Evolutionary conservation across 176 grass and related monocot species (phyloP).

Genomic region (Zoysia japonica): DNA sequence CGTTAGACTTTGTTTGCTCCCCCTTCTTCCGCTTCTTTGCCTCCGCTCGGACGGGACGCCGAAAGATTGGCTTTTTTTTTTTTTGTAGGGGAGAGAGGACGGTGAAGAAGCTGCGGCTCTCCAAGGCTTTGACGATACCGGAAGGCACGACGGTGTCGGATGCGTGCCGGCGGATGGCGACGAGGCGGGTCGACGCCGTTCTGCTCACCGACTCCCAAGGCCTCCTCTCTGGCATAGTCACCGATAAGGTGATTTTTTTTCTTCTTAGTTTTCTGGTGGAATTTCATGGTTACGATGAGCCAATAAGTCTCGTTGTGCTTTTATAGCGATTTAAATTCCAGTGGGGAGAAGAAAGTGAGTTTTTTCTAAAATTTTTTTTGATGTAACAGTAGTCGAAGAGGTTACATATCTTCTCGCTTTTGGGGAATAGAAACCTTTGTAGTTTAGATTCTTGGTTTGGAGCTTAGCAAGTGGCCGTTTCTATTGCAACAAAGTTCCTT

Average conservation of each 20-base stretch:
- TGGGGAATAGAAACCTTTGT: background rate
- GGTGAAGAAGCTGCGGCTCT: slow-evolving; percentile 92
- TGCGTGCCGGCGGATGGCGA: slow-evolving; percentile 90
- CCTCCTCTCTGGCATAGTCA: slow-evolving; percentile 97
- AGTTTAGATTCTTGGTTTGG: slow-evolving; percentile 36
- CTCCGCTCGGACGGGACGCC: background rate
- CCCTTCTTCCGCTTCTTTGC: background rate
- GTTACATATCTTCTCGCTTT: slow-evolving; percentile 18
- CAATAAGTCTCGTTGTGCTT: background rate
- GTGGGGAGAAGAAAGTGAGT: background rate
- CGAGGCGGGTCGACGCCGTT: slow-evolving; percentile 75
- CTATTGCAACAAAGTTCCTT: slow-evolving; percentile 6
- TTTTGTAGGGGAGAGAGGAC: slow-evolving; percentile 70
- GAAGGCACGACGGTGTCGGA: slow-evolving; percentile 86
- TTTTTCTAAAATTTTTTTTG: background rate
- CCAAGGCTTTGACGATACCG: slow-evolving; percentile 91
- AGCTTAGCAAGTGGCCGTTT: slow-evolving; percentile 44
- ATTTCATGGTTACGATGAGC: background rate
- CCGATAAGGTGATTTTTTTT: slow-evolving; percentile 67
- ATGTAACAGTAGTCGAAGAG: slow-evolving; percentile 29
- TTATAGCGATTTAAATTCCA: background rate
- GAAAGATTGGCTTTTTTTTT: slow-evolving; percentile 32
- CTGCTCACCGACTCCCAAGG: slow-evolving; percentile 86
- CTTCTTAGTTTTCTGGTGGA: background rate
- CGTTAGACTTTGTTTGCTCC: background rate